Base-by-base conservation (phyloP, 2,329 filamentous ascomycete genomes). In the Calonectria multiphialidica region DNA sequence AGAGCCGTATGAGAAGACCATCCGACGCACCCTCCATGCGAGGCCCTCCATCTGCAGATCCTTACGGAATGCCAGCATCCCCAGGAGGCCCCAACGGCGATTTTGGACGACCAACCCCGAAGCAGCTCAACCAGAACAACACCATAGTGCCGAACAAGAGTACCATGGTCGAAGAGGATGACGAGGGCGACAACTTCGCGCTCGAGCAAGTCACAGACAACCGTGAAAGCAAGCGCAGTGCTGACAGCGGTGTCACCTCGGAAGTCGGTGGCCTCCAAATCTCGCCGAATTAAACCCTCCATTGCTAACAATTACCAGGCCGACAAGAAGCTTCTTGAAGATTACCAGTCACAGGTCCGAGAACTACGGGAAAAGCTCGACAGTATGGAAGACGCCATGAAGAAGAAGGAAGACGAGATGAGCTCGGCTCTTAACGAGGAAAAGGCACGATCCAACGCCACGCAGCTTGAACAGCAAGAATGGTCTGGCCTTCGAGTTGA, bases 81-180 rank as follows among this genome's bases (percentile, higher is more conserved):
- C 91, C 91, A 9, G 87, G 88, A 65, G 74, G 90, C 61, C 87
- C 87, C 8, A 88, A 88, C 57, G 91, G 92, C 78, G 92, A 93
- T 65, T 93, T 92, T 75, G 93, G 93, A 49, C 90, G 94, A 55
- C 96, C 96, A 5, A 90, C 94, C 76, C 93, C 94, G 18, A 98
- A 97, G 81, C 95, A 95, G 44, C 95, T 98, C 76, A 85, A 84
- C 59, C 96, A 98, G 81, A 96, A 94, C 81, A 98, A 98, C 81
- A 98, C 95, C 0, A 98, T 98, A 79, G 94, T 98, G 37, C 97
- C 97, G 0, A 98, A 98, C 82, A 99, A 98, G 85, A 98, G 96
- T 80, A 98, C 94, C 0, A 96, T 98, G 93, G 92, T 98, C 1
- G 97, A 99, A 83, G 97, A 98, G 81, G 96, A 98, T 76, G 95